Evolutionary conservation across 1,284 basidiomycete genomes (phyloP).

Genomic region (Tranzscheliella williamsii): DNA sequence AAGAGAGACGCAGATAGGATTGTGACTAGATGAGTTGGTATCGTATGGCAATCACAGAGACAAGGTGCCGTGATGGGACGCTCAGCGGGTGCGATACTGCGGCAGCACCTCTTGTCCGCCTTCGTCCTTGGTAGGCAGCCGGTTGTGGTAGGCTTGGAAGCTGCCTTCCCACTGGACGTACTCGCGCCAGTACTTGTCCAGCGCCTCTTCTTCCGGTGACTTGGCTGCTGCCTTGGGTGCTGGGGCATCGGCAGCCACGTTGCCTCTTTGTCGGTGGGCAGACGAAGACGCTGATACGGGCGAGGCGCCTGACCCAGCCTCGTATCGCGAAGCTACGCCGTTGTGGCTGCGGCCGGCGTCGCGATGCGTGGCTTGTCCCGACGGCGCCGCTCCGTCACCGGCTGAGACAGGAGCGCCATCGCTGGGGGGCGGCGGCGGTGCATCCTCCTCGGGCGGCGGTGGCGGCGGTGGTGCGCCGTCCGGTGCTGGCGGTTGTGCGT

Average conservation of each 20-base stretch:
- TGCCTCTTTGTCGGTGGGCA: not conserved
- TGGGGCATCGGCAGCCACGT: not conserved
- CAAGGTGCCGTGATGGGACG: not conserved
- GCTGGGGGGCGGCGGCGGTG: conserved; percentile 36
- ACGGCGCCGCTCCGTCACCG: no score
- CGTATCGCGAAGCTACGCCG: no score
- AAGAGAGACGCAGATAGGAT: no score
- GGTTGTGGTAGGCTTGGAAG: conserved; percentile 56
- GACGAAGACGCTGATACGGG: not conserved
- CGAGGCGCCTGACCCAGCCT: no score
- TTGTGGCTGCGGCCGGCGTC: no score
- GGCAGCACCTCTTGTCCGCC: conserved; percentile 56
- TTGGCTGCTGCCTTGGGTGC: conserved; percentile 9
- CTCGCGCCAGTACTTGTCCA: conserved; percentile 60
- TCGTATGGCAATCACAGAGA: no score
- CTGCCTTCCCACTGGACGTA: conserved; percentile 55
- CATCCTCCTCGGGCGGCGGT: conserved; percentile 43
- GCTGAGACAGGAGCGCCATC: conserved; percentile 5
- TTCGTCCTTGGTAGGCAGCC: conserved; percentile 53
- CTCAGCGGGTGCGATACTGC: conserved; percentile 38
- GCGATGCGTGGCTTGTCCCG: not conserved
- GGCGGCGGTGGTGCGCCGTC: conserved; percentile 38
- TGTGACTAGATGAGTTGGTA: no score
- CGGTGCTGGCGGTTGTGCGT: conserved; percentile 26
- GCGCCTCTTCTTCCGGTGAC: conserved; percentile 46